Conservation (phyloP, 1,284 basidiomycete genomes). For the Moniliella sp. region DNA sequence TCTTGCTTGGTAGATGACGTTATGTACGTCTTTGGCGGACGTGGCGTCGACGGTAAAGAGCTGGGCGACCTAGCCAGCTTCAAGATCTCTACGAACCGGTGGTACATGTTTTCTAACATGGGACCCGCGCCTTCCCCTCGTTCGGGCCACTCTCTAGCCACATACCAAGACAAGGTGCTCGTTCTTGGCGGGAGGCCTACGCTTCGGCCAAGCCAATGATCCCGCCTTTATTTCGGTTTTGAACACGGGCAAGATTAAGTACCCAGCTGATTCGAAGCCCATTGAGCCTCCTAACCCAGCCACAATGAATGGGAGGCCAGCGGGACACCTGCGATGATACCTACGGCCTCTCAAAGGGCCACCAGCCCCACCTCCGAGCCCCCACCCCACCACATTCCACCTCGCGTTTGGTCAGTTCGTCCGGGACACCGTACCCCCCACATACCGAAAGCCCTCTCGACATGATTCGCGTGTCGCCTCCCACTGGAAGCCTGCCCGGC, state of each 20-base stretch:
- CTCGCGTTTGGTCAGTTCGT: too few species aligned
- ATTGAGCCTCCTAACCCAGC: too few species aligned
- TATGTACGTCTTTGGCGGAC: conserved; percentile 88
- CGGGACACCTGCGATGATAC: too few species aligned
- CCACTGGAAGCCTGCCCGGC: too few species aligned
- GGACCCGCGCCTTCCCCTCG: conserved; percentile 72
- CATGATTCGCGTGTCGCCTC: too few species aligned
- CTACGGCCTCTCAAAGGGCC: too few species aligned
- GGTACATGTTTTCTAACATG: conserved; percentile 99
- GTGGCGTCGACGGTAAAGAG: conserved; percentile 91
- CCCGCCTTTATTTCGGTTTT: conserved; percentile 56
- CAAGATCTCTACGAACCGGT: conserved; percentile 64
- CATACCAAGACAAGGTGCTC: conserved; percentile 64
- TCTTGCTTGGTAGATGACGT: conserved; percentile 92
- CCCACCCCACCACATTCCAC: too few species aligned
- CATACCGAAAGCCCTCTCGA: too few species aligned
- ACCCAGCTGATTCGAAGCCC: conserved; percentile 29
- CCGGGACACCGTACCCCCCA: too few species aligned
- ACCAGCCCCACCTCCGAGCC: too few species aligned
- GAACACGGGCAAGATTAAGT: conserved; percentile 32
- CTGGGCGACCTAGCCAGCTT: conserved; percentile 83
- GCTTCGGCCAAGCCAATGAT: conserved; percentile 52
- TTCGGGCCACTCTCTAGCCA: conserved; percentile 84
- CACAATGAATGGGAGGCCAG: too few species aligned
- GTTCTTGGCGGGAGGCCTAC: conserved; percentile 86